Evolutionary conservation across 139 green algal genomes (phyloP).

Genomic region (Tetradesmus obliquus): DNA sequence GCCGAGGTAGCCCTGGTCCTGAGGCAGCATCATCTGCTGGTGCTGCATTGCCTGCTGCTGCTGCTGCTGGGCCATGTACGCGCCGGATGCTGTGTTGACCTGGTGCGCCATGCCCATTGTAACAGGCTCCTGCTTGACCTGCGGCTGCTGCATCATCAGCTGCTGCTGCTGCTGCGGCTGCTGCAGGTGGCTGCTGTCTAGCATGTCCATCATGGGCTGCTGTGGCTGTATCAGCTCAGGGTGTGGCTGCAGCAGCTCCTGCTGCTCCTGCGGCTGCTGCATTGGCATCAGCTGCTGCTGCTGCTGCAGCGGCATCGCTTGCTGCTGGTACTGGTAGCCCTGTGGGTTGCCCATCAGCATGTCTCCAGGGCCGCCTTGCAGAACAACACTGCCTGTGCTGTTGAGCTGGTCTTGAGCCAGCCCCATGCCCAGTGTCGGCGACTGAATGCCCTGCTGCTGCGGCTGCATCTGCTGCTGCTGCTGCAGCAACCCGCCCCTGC

Average conservation of each 20-base stretch:
- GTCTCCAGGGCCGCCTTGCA: not conserved
- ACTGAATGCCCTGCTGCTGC: slow-evolving; percentile 27
- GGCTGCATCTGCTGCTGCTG: not conserved
- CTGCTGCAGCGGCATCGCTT: slow-evolving; percentile 1
- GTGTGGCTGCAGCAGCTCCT: slow-evolving; percentile 25
- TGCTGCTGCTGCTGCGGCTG: slow-evolving; percentile 24
- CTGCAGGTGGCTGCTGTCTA: not conserved
- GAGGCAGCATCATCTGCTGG: slow-evolving; percentile 16
- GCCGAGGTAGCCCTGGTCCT: not conserved
- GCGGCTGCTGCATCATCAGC: slow-evolving; percentile 6
- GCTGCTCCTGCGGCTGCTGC: slow-evolving; percentile 40
- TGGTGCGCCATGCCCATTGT: not conserved
- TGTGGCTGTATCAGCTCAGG: not conserved
- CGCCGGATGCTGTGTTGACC: not conserved
- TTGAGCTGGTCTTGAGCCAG: not conserved
- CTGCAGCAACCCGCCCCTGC: slow-evolving; percentile 14
- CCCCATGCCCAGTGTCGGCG: slow-evolving; percentile 4
- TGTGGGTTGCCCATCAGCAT: not conserved
- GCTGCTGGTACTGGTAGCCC: slow-evolving; percentile 27
- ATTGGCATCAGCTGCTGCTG: slow-evolving; percentile 3
- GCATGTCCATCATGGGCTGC: slow-evolving; percentile 3
- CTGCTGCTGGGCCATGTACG: not conserved
- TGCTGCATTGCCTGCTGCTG: slow-evolving; percentile 8
- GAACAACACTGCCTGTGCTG: not conserved
- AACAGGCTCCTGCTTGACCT: not conserved